Conservation (phyloP, 805 yeast genomes). For the Candida orba region DNA sequence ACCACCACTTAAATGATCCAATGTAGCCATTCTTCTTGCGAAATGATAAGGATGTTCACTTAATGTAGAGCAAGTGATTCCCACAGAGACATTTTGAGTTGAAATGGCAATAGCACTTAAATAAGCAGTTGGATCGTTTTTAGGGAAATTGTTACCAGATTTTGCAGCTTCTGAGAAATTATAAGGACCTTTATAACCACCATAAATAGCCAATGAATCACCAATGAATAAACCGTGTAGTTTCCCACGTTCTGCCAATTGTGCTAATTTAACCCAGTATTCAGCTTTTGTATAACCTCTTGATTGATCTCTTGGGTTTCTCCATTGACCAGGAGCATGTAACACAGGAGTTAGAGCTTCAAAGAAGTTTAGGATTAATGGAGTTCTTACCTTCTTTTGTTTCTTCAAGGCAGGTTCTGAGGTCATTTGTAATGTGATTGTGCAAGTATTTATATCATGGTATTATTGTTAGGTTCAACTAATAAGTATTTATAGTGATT, state of each 20-base stretch:
- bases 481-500: background rate
- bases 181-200: constrained; percentile 32
- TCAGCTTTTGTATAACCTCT: constrained; percentile 21
- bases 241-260: constrained; percentile 32
- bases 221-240: constrained; percentile 31
- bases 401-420: constrained; percentile 12
- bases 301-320: constrained; percentile 17
- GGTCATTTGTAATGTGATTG: too few species aligned
- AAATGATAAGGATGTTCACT: constrained; percentile 39
- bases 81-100: constrained; percentile 33
- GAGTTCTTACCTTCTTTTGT: constrained; percentile 14
- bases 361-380: constrained; percentile 18
- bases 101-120: constrained; percentile 35
- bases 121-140: constrained; percentile 29
- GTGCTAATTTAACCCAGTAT: constrained; percentile 34
- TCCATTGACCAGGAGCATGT: constrained; percentile 22
- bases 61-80: constrained; percentile 37
- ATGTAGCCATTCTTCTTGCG: constrained; percentile 37
- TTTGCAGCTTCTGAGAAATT: constrained; percentile 28
- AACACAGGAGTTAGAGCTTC: constrained; percentile 16
- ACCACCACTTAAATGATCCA: constrained; percentile 39
- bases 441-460: background rate
- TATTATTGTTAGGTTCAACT: background rate
- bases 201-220: constrained; percentile 33
- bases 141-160: constrained; percentile 25